These are phyloP conservation scores for Prinsepia uniflora DNA, from an alignment of 306 rosid species.

Conservation along the genomic window DNA sequence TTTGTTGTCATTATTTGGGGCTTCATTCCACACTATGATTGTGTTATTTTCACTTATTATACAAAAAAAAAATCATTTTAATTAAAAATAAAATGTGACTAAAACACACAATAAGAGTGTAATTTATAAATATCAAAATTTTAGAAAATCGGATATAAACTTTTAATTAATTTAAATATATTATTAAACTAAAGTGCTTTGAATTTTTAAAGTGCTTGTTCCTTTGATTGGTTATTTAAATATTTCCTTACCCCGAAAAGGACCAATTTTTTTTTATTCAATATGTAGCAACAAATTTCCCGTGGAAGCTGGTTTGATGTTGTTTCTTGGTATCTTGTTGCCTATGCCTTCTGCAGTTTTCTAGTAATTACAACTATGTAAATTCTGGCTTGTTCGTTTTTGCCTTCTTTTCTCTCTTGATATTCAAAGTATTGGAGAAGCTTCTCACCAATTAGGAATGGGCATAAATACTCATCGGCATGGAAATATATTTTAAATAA, in stretches of 20 bases:
- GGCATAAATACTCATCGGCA: no score
- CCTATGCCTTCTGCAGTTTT: background rate
- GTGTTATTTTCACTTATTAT: background rate
- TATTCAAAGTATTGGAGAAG: background rate
- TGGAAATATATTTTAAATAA: no score
- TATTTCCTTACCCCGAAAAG: background rate
- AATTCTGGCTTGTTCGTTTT: background rate
- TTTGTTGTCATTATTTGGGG: background rate
- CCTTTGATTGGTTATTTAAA: background rate
- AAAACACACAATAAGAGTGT: no score
- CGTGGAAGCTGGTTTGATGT: conserved; percentile 7
- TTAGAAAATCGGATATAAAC: no score
- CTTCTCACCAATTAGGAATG: no score
- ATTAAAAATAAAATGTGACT: no score
- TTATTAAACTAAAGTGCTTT: no score
- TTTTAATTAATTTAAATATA: no score
- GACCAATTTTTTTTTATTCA: background rate
- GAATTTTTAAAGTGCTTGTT: background rate
- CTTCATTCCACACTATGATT: background rate
- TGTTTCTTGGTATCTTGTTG: background rate
- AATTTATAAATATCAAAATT: no score
- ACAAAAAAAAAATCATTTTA: no score
- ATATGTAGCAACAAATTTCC: no score
- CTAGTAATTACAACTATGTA: background rate
- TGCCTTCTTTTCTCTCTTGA: background rate